Evolutionary conservation across 2,329 filamentous ascomycete genomes (phyloP), one percentile per base, ranked within the genome.

Genomic region (Colletotrichum tropicale): DNA sequence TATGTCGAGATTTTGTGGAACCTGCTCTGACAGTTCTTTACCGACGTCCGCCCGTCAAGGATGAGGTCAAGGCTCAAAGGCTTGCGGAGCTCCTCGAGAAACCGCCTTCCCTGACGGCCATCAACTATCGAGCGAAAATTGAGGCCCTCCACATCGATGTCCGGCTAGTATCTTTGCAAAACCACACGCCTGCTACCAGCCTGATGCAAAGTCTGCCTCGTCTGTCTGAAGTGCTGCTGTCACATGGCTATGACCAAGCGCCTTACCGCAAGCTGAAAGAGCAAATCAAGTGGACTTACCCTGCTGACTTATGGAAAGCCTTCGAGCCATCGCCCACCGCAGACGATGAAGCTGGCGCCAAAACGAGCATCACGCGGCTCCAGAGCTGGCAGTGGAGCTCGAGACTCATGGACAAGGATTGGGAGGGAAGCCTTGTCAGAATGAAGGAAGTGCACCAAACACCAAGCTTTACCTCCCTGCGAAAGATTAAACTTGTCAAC

Each of bases 21-120:
- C 93, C 95, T 7, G 94, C 94, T 3, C 84, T 97, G 66, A 92
- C 92, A 7, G 93, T 91, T 2, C 87, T 98, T 7, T 97, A 97
- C 82, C 88, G 89, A 62, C 91, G 88, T 7, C 94, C 94, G 10
- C 92, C 92, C 2, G 86, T 97, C 60, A 88, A 90, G 74, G 84
- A 81, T 43, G 79, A 85, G 70, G 80, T 83, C 71, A 89, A 87
- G 82, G 84, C 86, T 55, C 86, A 85, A 78, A 83, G 84, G n/a
- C 84, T 91, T 5, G 83, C 85, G 43, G 80, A 87, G 30, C 85
- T 93, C 43, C 87, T 97, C 10, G 88, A 89, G n/a, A 84, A 86
- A 18, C 87, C 90, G 24, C 86, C 86, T 16, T 83, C 86, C 6
- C 82, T 84, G 4, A 89, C 90, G 2, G 82, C 83, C 3, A 89